These are phyloP conservation scores for Cladophialophora bantiana DNA, from an alignment of 2,329 filamentous ascomycete genomes.

Conservation along the genomic window DNA sequence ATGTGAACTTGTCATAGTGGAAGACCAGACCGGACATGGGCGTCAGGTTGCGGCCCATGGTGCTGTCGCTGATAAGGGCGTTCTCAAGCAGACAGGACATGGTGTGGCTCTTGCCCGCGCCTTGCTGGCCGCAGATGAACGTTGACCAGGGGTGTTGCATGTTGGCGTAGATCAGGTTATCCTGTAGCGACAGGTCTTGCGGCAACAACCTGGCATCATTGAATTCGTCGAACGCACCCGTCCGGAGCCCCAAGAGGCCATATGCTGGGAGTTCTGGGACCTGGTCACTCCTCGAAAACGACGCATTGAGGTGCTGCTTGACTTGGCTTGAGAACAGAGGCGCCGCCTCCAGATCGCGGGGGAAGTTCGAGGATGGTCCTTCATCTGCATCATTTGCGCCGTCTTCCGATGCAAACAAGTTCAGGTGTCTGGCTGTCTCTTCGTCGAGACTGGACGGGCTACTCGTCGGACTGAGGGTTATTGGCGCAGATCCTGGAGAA, in stretches of 20 bases:
- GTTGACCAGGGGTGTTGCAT: constrained; percentile 62
- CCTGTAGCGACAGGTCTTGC: not conserved
- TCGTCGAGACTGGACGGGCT: not conserved
- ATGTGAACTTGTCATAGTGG: constrained; percentile 67
- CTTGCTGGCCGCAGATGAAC: constrained; percentile 70
- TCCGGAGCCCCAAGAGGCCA: constrained; percentile 36
- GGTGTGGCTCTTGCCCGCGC: constrained; percentile 68
- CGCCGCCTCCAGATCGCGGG: not conserved
- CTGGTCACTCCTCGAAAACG: not conserved
- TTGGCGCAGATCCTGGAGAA: not conserved
- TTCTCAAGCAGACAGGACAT: constrained; percentile 63
- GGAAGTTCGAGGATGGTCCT: not conserved
- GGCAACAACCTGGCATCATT: not conserved
- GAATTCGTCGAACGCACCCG: constrained; percentile 21
- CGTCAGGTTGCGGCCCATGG: constrained; percentile 41
- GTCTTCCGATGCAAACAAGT: not conserved
- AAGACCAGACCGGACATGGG: constrained; percentile 69
- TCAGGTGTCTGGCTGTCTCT: constrained; percentile 1
- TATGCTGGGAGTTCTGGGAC: constrained; percentile 33
- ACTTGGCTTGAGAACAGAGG: constrained; percentile 12
- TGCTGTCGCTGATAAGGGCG: constrained; percentile 39
- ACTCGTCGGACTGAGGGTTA: not conserved
- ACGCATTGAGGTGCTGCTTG: not conserved
- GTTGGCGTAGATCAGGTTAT: constrained; percentile 50
- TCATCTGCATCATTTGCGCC: not conserved